phyloP scores from a whole-genome alignment of 1,139 yeast genomes.

The Waltiozyma sp. region DNA sequence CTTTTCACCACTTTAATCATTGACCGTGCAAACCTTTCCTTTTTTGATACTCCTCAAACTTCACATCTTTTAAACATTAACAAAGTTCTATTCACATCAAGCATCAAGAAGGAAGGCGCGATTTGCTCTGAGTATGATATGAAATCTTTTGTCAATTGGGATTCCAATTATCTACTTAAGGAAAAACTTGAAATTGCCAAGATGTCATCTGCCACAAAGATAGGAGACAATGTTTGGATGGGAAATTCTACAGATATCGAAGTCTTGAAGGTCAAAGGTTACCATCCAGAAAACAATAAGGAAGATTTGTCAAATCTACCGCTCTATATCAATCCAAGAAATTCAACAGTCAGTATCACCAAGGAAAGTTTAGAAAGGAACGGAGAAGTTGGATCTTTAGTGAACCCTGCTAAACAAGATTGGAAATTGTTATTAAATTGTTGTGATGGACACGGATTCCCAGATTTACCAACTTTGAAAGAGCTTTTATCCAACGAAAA shows the following conservation, averaged over 20 bases:
- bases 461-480: slow-evolving; percentile 29
- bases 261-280: slow-evolving; percentile 17
- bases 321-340: slow-evolving; percentile 37
- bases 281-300: neutral
- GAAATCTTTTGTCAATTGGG: slow-evolving; percentile 46
- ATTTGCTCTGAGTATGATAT: slow-evolving; percentile 22
- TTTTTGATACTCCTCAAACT: slow-evolving; percentile 11
- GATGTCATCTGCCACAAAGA: slow-evolving; percentile 71
- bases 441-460: slow-evolving; percentile 49
- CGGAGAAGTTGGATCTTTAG: slow-evolving; percentile 17
- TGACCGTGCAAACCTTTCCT: slow-evolving; percentile 13
- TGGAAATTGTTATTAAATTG: slow-evolving; percentile 35
- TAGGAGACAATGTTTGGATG: slow-evolving; percentile 53
- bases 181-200: slow-evolving; percentile 74
- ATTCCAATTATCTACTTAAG: slow-evolving; percentile 55
- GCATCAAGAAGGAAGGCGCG: slow-evolving; percentile 1
- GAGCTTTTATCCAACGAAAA: slow-evolving; percentile 23
- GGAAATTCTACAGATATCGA: slow-evolving; percentile 62
- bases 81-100: slow-evolving; percentile 5
- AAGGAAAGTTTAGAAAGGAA: slow-evolving; percentile 9
- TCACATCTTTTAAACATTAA: slow-evolving; percentile 15
- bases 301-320: slow-evolving; percentile 15
- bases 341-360: slow-evolving; percentile 35
- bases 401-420: slow-evolving; percentile 25
- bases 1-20: slow-evolving; percentile 11